Evolutionary conservation across 1,284 basidiomycete species (phyloP), one percentile per base, ranked within the genome.

Genomic region (Ganoderma boninense): DNA sequence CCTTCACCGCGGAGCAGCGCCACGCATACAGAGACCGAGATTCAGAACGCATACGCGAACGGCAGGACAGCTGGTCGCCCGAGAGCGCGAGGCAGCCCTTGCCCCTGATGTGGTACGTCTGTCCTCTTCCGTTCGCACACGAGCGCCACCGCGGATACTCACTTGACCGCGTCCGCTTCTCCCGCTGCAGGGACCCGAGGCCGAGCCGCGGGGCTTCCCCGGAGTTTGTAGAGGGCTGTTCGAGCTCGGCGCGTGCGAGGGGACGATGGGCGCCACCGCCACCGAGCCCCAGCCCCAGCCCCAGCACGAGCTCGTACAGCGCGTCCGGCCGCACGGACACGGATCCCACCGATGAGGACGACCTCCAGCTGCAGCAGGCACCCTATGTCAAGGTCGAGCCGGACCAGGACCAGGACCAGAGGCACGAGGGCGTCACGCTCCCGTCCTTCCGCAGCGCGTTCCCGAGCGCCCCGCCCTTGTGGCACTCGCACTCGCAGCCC

Each of bases 271-370:
- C 64, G 40, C 54, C 67, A n/a, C 70, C 70, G 7, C 67, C 73
- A 4, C 66, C 70, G 14, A 74, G 73, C 56, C 73, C 69, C 6
- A 74, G 68, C 46, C 72, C 70, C 14, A 71, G 70, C 56, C 72
- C 70, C 18, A 71, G 70, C 56, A 44, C 52, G 16, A 71, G 65
- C 29, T 69, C 69, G 56, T 67, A 63, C 52, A 67, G 67, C 46
- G 60, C 60, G 57, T 60, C 57, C 0, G 68, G 65, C 18, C 68
- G 65, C 57, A 69, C 69, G 11, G 69, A 71, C 38, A 73, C 73
- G 7, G 73, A 74, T 10, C 67, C 70, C 5, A 71, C 70, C 10
- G 70, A 71, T 32, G 71, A 72, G 46, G 70, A 71, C 43, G 70
- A 71, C 40, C 38, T 38, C 38, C 49, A 32, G 20, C 46, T 11